Evolutionary conservation across 345 rosid species (phyloP).

Genomic region (Citrus mangshanensis): DNA sequence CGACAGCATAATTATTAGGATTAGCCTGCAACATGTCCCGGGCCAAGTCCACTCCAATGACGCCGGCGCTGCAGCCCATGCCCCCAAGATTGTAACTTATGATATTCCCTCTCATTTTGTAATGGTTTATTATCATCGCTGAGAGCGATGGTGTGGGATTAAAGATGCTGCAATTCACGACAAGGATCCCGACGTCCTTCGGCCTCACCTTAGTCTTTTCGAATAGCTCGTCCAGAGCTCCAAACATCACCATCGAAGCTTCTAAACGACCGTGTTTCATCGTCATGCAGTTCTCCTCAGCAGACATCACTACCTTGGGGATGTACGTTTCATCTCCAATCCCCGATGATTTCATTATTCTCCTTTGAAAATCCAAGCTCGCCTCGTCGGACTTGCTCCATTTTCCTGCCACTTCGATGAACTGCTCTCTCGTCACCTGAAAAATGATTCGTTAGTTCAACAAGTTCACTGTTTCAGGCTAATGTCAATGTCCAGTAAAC

Average conservation of each 20-base stretch:
- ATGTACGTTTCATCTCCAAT: constrained; percentile 82
- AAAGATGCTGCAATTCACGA: constrained; percentile 91
- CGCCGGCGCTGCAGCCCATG: constrained; percentile 94
- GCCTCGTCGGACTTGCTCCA: constrained; percentile 70
- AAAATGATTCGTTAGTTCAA: too few species aligned
- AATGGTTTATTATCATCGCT: constrained; percentile 89
- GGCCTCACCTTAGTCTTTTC: constrained; percentile 76
- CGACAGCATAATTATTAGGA: constrained; percentile 74
- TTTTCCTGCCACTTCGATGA: constrained; percentile 51
- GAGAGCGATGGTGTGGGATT: constrained; percentile 95
- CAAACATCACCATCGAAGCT: constrained; percentile 78
- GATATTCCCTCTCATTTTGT: constrained; percentile 92
- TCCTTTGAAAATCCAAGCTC: constrained; percentile 55
- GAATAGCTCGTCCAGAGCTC: constrained; percentile 85
- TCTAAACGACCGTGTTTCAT: constrained; percentile 89
- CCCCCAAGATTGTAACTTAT: constrained; percentile 92
- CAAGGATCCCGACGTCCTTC: constrained; percentile 83
- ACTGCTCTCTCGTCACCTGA: constrained; percentile 70
- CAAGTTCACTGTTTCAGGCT: too few species aligned
- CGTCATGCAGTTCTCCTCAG: constrained; percentile 58
- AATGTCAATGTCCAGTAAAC: neutral
- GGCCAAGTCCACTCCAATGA: constrained; percentile 80
- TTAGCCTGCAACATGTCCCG: constrained; percentile 92
- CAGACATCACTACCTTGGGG: constrained; percentile 53
- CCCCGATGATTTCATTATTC: constrained; percentile 74